These are phyloP conservation scores for Coffea eugenioides DNA, from an alignment of 257 asterid species.

Conservation along the genomic window DNA sequence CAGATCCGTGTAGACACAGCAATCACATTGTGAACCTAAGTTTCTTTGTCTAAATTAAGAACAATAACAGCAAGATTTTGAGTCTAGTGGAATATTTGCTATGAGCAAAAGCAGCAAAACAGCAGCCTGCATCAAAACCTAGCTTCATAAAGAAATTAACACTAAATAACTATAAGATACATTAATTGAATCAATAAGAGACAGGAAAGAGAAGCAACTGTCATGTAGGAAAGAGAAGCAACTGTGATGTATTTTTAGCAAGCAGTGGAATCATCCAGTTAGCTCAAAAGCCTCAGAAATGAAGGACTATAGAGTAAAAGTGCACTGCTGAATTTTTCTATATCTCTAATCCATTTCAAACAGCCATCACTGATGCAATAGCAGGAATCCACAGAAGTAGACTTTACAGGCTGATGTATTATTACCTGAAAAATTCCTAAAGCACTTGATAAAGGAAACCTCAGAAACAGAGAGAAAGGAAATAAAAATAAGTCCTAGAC, in stretches of 20 bases:
- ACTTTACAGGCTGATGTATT: not conserved
- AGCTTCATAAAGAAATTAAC: not conserved
- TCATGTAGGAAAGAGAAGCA: not conserved
- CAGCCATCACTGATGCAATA: not conserved
- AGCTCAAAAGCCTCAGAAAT: not conserved
- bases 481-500: no score
- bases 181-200: not conserved
- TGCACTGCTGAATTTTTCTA: not conserved
- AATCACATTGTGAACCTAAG: not conserved
- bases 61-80: not conserved
- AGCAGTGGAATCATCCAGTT: not conserved
- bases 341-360: not conserved
- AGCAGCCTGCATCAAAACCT: not conserved
- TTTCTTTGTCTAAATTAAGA: not conserved
- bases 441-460: no score
- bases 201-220: not conserved
- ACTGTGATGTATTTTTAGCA: not conserved
- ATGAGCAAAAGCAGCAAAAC: not conserved
- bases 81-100: not conserved
- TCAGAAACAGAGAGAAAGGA: not conserved
- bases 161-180: not conserved
- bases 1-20: not conserved
- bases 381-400: not conserved
- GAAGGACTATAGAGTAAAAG: not conserved
- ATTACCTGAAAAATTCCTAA: not conserved